These are phyloP conservation scores for Pythium coloratum DNA, from an alignment of 352 stramenopile species.

Conservation along the genomic window DNA sequence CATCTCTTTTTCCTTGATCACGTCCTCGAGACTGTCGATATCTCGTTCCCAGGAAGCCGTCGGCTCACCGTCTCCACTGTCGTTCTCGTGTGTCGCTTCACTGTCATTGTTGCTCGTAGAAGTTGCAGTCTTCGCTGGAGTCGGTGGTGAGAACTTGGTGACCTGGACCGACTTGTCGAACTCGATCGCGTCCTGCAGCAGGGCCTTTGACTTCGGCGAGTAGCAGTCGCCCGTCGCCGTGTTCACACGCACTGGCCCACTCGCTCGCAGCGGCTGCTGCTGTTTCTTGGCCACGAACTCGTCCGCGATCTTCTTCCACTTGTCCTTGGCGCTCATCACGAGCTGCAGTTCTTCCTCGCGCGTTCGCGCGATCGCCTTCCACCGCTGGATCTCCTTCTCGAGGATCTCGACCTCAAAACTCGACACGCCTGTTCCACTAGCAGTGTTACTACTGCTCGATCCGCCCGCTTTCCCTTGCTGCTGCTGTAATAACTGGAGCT, in stretches of 20 bases:
- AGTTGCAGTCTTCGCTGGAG: slow-evolving; percentile 10
- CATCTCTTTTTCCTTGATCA: slow-evolving; percentile 55
- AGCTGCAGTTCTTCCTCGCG: slow-evolving; percentile 46
- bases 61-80: not conserved
- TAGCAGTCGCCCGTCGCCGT: slow-evolving; percentile 14
- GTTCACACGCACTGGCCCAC: slow-evolving; percentile 17
- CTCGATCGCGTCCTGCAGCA: slow-evolving; percentile 38
- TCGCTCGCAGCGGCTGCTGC: not conserved
- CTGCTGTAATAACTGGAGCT: slow-evolving; percentile 62
- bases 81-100: slow-evolving; percentile 1
- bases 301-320: slow-evolving; percentile 67
- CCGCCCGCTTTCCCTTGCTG: slow-evolving; percentile 15
- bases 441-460: not conserved
- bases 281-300: slow-evolving; percentile 37
- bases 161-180: slow-evolving; percentile 36
- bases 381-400: slow-evolving; percentile 31
- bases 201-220: slow-evolving; percentile 27
- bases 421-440: not conserved
- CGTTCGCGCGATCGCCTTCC: slow-evolving; percentile 34
- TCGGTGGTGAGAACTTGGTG: slow-evolving; percentile 13
- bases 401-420: slow-evolving; percentile 26
- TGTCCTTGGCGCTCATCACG: slow-evolving; percentile 53
- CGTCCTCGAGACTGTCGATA: slow-evolving; percentile 38
- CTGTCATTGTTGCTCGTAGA: not conserved
- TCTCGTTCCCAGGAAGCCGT: slow-evolving; percentile 20